Percentiles rank a stretch among this genome's conserved stretches.
phyloP scores from a whole-genome alignment of 768 basidiomycete species.

The Aureoboletus auriporus region DNA sequence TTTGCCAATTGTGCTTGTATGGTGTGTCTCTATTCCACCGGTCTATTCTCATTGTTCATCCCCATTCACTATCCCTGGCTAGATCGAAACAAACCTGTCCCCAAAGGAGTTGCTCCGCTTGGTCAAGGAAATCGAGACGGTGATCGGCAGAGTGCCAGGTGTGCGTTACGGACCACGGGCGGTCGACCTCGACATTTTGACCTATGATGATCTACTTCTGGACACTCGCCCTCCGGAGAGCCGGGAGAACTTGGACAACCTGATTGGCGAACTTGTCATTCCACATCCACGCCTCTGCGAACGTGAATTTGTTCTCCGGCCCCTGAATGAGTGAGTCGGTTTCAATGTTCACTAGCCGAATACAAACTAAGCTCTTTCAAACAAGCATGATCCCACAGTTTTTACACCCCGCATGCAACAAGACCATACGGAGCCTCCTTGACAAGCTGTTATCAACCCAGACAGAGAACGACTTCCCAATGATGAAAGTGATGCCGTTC shows the following conservation, averaged over 20 bases:
- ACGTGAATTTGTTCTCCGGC: conserved; percentile 89
- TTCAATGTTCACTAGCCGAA: background rate
- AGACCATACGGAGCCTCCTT: conserved; percentile 46
- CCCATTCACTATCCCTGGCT: background rate
- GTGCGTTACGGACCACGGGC: conserved; percentile 84
- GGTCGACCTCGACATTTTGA: conserved; percentile 84
- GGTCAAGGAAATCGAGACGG: conserved; percentile 68
- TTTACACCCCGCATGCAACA: conserved; percentile 56
- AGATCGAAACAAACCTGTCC: conserved; percentile 71
- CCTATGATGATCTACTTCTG: conserved; percentile 61
- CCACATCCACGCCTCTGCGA: conserved; percentile 83
- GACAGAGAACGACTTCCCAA: conserved; percentile 37
- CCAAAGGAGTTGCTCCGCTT: conserved; percentile 56
- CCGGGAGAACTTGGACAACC: conserved; percentile 52
- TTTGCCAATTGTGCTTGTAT: conserved; percentile 92
- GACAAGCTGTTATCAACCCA: conserved; percentile 32
- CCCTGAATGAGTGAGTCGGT: conserved; percentile 70
- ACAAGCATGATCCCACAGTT: conserved; percentile 76
- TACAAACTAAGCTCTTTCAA: background rate
- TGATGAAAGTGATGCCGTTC: conserved; percentile 75
- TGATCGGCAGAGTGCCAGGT: conserved; percentile 75
- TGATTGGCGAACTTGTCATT: conserved; percentile 68
- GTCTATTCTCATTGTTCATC: background rate
- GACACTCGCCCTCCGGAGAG: conserved; percentile 48
- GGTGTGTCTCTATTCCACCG: conserved; percentile 42